A percentile compares a stretch with the other conserved stretches of the same genome.
Evolutionary conservation across 2,329 filamentous ascomycete genomes (phyloP).

Genomic region (Apiospora arundinis): DNA sequence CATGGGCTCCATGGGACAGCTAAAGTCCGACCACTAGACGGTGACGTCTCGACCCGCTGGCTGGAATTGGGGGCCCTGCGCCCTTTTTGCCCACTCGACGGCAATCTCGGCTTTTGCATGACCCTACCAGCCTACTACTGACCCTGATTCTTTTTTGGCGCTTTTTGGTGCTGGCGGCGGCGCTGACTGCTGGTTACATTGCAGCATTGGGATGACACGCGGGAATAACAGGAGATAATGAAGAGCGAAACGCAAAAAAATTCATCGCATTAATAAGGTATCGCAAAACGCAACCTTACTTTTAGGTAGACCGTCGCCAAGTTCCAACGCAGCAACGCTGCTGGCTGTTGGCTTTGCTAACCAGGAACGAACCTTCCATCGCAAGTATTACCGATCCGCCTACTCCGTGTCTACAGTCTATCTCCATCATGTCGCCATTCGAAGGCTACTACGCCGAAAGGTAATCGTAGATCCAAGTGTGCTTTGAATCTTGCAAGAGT

Average conservation of each 20-base stretch:
- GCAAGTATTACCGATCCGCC: not conserved
- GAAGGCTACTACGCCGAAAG: not conserved
- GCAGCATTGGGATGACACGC: slow-evolving; percentile 4
- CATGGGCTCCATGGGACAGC: not conserved
- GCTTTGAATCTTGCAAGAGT: slow-evolving; percentile 15
- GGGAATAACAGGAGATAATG: slow-evolving; percentile 12
- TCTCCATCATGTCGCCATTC: not conserved
- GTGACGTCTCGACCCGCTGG: slow-evolving; percentile 15
- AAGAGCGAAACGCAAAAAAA: not conserved
- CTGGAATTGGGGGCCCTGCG: slow-evolving; percentile 5
- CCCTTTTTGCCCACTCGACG: not conserved
- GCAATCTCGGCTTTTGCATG: not conserved
- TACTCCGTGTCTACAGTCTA: no score
- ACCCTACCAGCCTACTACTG: no score
- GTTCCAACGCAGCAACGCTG: not conserved
- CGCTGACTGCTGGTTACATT: not conserved
- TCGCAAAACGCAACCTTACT: not conserved
- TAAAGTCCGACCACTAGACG: slow-evolving; percentile 17
- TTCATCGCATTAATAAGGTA: not conserved
- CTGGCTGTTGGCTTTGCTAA: no score
- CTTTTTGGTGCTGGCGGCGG: not conserved
- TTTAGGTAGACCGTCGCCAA: not conserved
- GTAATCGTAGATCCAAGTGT: not conserved
- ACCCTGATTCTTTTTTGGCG: not conserved
- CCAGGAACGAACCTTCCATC: no score